Conservation (phyloP, 148 eudicot species). For the Simmondsia chinensis region DNA sequence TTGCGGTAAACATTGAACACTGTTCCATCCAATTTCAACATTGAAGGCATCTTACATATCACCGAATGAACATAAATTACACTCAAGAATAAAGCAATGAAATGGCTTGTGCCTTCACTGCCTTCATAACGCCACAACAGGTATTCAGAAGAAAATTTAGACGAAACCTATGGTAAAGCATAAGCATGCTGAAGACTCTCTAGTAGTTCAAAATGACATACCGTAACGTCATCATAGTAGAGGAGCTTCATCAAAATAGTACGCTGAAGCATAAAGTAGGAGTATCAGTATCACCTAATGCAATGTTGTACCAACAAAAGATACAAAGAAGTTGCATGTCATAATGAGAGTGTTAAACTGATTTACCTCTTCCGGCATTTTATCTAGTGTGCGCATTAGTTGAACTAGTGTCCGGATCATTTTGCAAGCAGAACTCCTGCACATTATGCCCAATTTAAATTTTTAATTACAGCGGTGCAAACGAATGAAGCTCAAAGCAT, state of each 20-base stretch:
- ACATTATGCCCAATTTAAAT: conserved; percentile 2
- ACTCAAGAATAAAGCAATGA: no score
- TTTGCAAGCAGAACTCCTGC: conserved; percentile 96
- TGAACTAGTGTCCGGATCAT: conserved; percentile 89
- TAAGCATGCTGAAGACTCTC: no score
- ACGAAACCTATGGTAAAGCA: no score
- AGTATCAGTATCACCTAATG: conserved; percentile 2
- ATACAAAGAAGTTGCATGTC: not conserved
- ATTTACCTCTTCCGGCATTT: conserved; percentile 94
- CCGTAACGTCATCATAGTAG: conserved; percentile 88
- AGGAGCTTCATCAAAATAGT: conserved; percentile 94
- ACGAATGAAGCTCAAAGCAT: no score
- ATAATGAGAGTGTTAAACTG: not conserved
- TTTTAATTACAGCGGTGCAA: not conserved
- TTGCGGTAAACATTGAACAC: no score
- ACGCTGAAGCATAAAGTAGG: conserved; percentile 46
- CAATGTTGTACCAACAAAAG: not conserved
- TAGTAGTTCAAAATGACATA: no score
- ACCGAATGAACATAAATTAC: no score
- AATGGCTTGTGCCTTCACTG: no score
- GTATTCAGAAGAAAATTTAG: no score
- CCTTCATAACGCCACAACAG: no score
- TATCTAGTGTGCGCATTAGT: conserved; percentile 91
- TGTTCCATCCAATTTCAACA: no score
- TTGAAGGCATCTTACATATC: no score